Conservation (phyloP, 2,329 filamentous ascomycete genomes). For the Camillea tinctor region DNA sequence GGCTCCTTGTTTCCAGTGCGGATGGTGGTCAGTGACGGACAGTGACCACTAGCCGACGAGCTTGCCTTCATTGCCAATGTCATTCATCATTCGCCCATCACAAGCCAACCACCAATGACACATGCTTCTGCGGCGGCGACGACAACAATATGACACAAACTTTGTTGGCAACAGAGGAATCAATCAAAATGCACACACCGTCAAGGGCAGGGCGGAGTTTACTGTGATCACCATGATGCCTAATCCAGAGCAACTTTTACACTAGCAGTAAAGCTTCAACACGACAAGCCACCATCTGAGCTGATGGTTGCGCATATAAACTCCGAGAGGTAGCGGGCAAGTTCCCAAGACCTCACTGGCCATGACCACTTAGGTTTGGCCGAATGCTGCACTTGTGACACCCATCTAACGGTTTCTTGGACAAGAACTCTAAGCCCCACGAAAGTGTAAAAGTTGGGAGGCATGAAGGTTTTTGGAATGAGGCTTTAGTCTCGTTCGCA, state of each 20-base stretch:
- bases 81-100: constrained; percentile 4
- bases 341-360: neutral
- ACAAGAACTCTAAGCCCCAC: neutral
- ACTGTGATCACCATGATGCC: neutral
- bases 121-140: neutral
- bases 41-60: constrained; percentile 6
- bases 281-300: constrained; percentile 9
- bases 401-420: neutral
- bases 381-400: neutral
- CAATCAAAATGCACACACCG: neutral
- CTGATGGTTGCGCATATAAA: constrained; percentile 8
- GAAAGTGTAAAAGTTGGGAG: too few relatives aligned
- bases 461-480: neutral
- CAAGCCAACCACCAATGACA: constrained; percentile 1
- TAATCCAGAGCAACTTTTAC: neutral
- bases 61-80: neutral
- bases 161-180: neutral
- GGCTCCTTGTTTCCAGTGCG: constrained; percentile 11
- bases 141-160: neutral
- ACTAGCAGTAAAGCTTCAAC: constrained; percentile 2
- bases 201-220: neutral
- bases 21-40: neutral
- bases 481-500: neutral
- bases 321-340: neutral
- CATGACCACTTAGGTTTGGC: neutral